These are phyloP conservation scores for Albatrellus ellisii DNA, from an alignment of 768 basidiomycete genomes.

Conservation along the genomic window DNA sequence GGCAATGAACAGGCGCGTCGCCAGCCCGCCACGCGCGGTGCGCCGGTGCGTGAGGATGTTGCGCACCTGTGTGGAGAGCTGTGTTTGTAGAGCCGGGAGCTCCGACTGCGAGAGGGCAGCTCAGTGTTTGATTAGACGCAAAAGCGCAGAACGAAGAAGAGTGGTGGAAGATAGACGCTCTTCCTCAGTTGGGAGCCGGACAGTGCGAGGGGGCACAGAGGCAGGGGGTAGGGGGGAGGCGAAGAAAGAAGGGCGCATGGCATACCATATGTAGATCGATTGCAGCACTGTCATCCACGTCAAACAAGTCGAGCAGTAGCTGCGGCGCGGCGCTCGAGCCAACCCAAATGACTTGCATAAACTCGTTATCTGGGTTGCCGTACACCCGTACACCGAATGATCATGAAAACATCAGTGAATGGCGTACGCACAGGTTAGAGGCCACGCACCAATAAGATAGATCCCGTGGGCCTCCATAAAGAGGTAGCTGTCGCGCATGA, in stretches of 20 bases:
- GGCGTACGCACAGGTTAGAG: too few relatives aligned
- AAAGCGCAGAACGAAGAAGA: background rate
- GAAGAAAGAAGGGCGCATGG: slow-evolving; percentile 14
- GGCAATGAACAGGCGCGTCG: slow-evolving; percentile 56
- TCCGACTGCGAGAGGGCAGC: slow-evolving; percentile 38
- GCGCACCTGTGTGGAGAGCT: slow-evolving; percentile 71
- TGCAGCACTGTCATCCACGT: slow-evolving; percentile 60
- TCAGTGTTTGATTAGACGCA: too few relatives aligned
- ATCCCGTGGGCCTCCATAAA: slow-evolving; percentile 87
- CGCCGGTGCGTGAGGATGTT: slow-evolving; percentile 70
- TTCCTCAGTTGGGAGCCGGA: background rate
- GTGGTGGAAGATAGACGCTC: background rate
- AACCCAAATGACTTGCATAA: slow-evolving; percentile 81
- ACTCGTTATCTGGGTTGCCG: slow-evolving; percentile 65
- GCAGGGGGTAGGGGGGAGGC: background rate
- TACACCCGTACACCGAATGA: too few relatives aligned
- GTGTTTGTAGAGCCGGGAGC: slow-evolving; percentile 60
- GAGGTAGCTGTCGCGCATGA: slow-evolving; percentile 70
- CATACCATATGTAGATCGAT: slow-evolving; percentile 67
- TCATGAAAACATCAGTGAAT: too few relatives aligned
- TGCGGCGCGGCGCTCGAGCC: slow-evolving; percentile 74
- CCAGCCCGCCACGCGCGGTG: slow-evolving; percentile 35
- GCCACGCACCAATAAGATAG: slow-evolving; percentile 73
- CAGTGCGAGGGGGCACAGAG: background rate
- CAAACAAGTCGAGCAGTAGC: slow-evolving; percentile 73